Evolutionary conservation across 495 filamentous ascomycete genomes (phyloP), one percentile per base, ranked within the genome.

Genomic region (Eremomyces bilateralis): DNA sequence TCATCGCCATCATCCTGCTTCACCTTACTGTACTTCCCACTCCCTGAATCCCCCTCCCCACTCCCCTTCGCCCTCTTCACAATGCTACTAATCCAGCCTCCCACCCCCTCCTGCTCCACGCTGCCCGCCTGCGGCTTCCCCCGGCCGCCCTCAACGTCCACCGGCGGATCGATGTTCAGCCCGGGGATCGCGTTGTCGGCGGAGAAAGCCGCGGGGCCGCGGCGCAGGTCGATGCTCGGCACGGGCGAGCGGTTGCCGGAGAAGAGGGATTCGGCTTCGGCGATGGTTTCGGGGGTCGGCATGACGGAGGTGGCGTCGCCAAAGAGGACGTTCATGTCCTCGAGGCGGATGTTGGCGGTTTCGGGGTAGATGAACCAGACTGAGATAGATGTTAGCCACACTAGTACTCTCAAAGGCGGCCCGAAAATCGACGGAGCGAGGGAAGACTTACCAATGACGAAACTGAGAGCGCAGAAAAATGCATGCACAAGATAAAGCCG

Each of bases 301-400:
- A 76, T 71, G n/a, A 65, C 63, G 4, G 73, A 78, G 6, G 77
- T 81, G 21, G 81, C 76, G 54, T 94, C 84, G 29, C 84, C 84
- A 47, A 94, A 94, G 6, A 94, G 56, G 15, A 63, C 52, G 50
- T 90, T 76, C 88, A 97, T 97, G 44, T 97, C 90, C 57, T 97
- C 88, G 40, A 97, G 64, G 41, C 83, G 72, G 44, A 97, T 73
- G 39, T 85, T 85, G 45, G 81, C 81, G 0, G 88, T 97, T 57
- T 97, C 88, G 16, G 88, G 88, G 49, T 97, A 97, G 38, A 92
- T 63, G 53, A 94, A 94, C 52, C 81, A 97, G 16, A 97, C 88
- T 93, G 40, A 17, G 36, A 1, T 10, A 24, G 33, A 56, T 42
- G 57, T 51, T 36, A 34, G 28, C 16, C 12, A 18, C 0, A 18